These are phyloP conservation scores for Trichoderma sp. DNA, from an alignment of 2,329 filamentous ascomycete genomes.

Conservation along the genomic window DNA sequence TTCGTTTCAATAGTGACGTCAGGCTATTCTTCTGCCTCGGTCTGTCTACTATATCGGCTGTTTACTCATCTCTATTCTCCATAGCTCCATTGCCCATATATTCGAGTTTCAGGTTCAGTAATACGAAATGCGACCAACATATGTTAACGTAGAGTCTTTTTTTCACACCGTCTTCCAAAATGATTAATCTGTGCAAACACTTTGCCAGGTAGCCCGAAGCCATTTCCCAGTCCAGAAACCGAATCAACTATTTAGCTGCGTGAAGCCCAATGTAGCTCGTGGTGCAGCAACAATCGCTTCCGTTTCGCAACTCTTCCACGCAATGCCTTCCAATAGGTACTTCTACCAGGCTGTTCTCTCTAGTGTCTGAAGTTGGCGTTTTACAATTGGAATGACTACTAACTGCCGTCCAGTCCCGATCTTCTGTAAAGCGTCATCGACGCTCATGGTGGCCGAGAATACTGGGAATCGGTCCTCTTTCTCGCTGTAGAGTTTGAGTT, in stretches of 20 bases:
- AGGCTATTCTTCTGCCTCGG: neutral
- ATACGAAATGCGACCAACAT: neutral
- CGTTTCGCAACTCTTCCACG: neutral
- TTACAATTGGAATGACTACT: neutral
- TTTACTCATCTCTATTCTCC: neutral
- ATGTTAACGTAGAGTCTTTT: neutral
- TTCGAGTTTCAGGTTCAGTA: neutral
- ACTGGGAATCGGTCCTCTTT: conserved; percentile 1
- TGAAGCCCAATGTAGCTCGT: neutral
- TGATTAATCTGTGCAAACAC: neutral
- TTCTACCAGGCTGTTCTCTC: neutral
- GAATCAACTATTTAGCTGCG: neutral
- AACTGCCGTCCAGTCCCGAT: neutral
- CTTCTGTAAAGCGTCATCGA: conserved; percentile 8
- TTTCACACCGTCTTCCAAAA: neutral
- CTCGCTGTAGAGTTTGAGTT: neutral
- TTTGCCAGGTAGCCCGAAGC: neutral
- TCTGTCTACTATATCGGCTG: neutral
- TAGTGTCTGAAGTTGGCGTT: neutral
- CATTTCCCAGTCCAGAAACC: neutral
- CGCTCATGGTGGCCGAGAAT: neutral
- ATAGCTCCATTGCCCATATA: neutral
- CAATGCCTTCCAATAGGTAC: conserved; percentile 3
- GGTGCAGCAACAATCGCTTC: neutral
- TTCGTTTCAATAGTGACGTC: neutral